A percentile compares a stretch with the other conserved stretches of the same genome.
Evolutionary conservation across 345 rosid genomes (phyloP).

Genomic region (Draba incana): DNA sequence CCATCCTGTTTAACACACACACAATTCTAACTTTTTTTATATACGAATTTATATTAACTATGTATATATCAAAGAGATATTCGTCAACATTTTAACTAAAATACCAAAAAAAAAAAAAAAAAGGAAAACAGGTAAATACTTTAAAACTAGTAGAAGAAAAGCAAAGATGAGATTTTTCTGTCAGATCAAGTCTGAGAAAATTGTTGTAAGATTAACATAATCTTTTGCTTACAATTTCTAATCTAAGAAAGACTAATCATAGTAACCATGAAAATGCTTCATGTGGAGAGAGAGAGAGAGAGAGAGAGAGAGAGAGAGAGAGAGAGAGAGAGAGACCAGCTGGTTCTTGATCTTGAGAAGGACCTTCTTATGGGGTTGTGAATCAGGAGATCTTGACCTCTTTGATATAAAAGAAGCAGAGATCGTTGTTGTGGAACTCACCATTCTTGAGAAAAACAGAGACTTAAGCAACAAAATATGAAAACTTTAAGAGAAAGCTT

Average conservation of each 20-base stretch:
- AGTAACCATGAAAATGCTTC: too few species aligned
- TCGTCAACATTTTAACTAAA: not conserved
- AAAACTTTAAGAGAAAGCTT: not conserved
- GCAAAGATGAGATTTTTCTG: not conserved
- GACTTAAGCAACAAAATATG: not conserved
- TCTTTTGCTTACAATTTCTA: too few species aligned
- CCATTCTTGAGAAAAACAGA: slow-evolving; percentile 25
- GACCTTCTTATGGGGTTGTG: slow-evolving; percentile 6
- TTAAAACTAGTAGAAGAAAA: not conserved
- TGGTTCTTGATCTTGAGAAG: slow-evolving; percentile 36
- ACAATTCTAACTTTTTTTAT: too few species aligned
- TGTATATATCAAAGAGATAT: not conserved
- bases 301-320: not conserved
- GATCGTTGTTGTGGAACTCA: slow-evolving; percentile 31
- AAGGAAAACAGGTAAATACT: not conserved
- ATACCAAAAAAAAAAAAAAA: not conserved
- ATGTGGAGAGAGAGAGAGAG: too few species aligned
- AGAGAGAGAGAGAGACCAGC: slow-evolving; percentile 30
- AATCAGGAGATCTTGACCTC: slow-evolving; percentile 34
- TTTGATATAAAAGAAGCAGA: slow-evolving; percentile 36
- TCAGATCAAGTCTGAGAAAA: not conserved
- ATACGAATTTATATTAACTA: too few species aligned
- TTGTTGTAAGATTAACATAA: too few species aligned
- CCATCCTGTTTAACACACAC: slow-evolving; percentile 51
- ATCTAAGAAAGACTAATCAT: too few species aligned